Base-by-base conservation (phyloP, 495 filamentous ascomycete genomes). In the Penicillium cosmopolitanum region DNA sequence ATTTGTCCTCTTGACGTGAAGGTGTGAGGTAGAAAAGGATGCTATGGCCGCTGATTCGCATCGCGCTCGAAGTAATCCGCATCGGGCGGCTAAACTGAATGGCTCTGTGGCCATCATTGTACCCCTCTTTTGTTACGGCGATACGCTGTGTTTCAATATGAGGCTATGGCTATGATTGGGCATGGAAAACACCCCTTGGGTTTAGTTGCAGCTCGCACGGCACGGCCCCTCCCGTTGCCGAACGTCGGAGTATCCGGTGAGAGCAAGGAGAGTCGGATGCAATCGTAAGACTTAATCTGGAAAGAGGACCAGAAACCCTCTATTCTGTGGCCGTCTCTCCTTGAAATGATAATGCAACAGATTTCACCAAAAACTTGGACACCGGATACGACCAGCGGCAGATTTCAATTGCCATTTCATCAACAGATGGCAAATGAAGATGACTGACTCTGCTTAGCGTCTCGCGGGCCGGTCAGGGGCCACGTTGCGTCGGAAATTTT, bases 61-160 rank as follows among this genome's bases (percentile, higher is more conserved):
- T 8, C 19, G 21, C 3, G 44, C 13, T 47, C 18, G 3, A 47
- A 21, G 21, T 47, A 47, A 23, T 47, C 16, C 9, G 15, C 40
- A 43, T n/a, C 9, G 13, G 44, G 44, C 44, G 44, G 44, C 44
- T 47, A 23, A 23, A 47, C 19, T 23, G 44, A 47, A 47, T 8
- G 44, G 13, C 8, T 23, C 16, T 43, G 11, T 47, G 19, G 19
- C 10, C 44, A 47, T 8, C 44, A 23, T 47, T 23, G 21, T 47
- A 8, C 44, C 5, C 18, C 7, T 47, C 19, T 23, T 47, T 21
- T 47, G 16, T 47, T 6, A 1, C 19, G 9, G 21, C 44, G 44
- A 47, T 47, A 47, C 44, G 44, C 44, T 15, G 21, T 47, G 44
- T 47, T 47, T 47, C 44, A 47, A 23, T 23, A 25, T 47, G 44